Evolutionary conservation across 306 rosid species (phyloP), one percentile per base, ranked within the genome.

Genomic region (Heteromeles arbutifolia): DNA sequence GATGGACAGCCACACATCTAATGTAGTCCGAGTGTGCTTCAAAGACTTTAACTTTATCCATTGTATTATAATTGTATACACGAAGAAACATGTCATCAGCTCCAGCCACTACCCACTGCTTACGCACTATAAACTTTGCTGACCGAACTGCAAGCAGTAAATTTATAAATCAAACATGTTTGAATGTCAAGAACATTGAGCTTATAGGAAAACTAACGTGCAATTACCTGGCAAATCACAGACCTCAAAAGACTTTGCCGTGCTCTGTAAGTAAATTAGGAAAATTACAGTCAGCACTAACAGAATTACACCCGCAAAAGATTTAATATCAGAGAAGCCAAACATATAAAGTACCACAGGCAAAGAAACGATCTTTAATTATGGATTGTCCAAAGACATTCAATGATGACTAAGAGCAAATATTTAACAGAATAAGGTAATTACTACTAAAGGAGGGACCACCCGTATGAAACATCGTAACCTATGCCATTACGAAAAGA

Each of bases 21-120:
- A 95, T 95, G 89, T 95, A 95, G 86, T 95, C 99, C n/a, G 92
- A 81, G 79, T 95, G 99, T 37, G 99, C 99, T 86, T 95, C 99
- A 81, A 95, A 90, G 32, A 86, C 89, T 86, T 90, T 90, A 69
- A 92, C 82, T 80, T 95, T 95, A 79, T 95, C 99, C 99, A 95
- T 95, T 37, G 99, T 95, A 80, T 95, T 95, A 84, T 92, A 95
- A 84, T 95, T 92, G 86, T 89, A 95, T 72, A 88, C 97, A 72
- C 99, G 99, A 67, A 95, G 78, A 69, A 78, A 81, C 97, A 95
- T 90, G 86, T 95, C 99, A 89, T 95, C 99, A 59, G 97, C 99
- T 75, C 93, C 99, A 74, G 97, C 97, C 78, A 95, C 99, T 39
- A 95, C 96, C 99, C 96, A 95, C 80, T 95, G 97, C 86, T 83